These are phyloP conservation scores for Beauveria asiatica DNA, from an alignment of 2,329 filamentous ascomycete genomes.

Conservation along the genomic window DNA sequence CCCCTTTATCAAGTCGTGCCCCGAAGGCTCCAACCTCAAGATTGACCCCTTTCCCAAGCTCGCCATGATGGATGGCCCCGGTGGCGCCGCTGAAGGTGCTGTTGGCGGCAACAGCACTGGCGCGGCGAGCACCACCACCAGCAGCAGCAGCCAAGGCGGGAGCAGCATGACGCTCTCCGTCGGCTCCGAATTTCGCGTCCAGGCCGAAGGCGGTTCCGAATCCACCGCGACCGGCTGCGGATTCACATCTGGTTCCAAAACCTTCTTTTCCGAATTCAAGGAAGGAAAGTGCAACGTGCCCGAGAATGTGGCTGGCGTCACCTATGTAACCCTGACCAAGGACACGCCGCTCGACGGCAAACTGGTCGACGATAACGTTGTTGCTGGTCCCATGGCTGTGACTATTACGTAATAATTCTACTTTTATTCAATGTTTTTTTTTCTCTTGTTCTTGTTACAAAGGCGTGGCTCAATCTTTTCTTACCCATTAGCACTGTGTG, in stretches of 20 bases:
- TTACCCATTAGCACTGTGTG: not conserved
- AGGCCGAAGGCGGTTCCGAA: constrained; percentile 37
- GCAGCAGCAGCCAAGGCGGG: too few species aligned
- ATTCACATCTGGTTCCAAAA: constrained; percentile 57
- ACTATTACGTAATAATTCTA: constrained; percentile 33
- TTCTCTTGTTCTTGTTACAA: not conserved
- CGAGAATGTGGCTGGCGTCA: constrained; percentile 51
- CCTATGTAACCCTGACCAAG: constrained; percentile 59
- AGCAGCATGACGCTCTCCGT: constrained; percentile 31
- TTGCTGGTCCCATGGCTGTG: constrained; percentile 57
- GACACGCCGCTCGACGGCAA: constrained; percentile 39
- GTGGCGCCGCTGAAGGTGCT: not conserved
- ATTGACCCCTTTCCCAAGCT: constrained; percentile 53
- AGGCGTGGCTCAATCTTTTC: not conserved
- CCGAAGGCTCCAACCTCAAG: constrained; percentile 44
- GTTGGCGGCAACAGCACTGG: not conserved
- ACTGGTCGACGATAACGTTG: constrained; percentile 53
- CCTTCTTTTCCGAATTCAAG: constrained; percentile 49
- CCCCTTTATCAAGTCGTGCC: constrained; percentile 51
- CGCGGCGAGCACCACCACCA: too few species aligned
- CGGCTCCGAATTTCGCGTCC: constrained; percentile 17
- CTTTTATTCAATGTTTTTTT: not conserved
- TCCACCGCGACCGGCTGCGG: constrained; percentile 52
- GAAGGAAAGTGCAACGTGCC: constrained; percentile 52
- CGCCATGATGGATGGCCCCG: constrained; percentile 19